Percentiles rank a stretch among this genome's conserved stretches.
These are phyloP conservation scores for Dissophora ornata DNA, from an alignment of 192 early-diverging fungal species.

Conservation along the genomic window DNA sequence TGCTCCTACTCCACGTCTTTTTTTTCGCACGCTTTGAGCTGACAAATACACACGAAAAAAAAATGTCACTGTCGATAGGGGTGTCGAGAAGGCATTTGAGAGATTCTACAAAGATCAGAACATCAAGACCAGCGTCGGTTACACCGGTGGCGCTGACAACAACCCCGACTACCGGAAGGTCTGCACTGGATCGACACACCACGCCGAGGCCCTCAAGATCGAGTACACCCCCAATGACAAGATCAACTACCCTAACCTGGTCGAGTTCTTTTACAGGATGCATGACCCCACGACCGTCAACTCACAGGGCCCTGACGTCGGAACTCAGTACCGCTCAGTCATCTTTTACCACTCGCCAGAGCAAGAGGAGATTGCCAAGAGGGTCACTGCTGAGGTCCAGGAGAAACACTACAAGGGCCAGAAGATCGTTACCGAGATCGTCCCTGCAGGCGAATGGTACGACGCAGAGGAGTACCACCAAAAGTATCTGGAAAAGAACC, in stretches of 20 bases:
- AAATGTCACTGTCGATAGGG: too few species aligned
- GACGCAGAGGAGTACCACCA: conserved; percentile 89
- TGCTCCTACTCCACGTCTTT: not conserved
- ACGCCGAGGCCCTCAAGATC: conserved; percentile 88
- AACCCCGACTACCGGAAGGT: conserved; percentile 68
- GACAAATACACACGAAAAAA: not conserved
- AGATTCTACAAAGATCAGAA: conserved; percentile 61
- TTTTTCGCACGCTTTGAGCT: not conserved
- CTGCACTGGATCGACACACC: conserved; percentile 78
- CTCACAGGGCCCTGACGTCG: conserved; percentile 84
- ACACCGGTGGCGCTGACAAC: conserved; percentile 60
- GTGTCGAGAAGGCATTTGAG: conserved; percentile 66
- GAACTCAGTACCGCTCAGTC: conserved; percentile 88
- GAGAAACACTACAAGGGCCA: conserved; percentile 66
- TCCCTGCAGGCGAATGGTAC: conserved; percentile 76
- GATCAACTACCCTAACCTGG: conserved; percentile 79
- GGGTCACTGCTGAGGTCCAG: conserved; percentile 75
- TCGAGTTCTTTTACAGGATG: conserved; percentile 86
- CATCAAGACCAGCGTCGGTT: conserved; percentile 64
- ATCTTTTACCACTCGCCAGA: conserved; percentile 86
- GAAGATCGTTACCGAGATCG: conserved; percentile 77
- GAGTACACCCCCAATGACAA: conserved; percentile 72
- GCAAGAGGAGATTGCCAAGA: conserved; percentile 80
- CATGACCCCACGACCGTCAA: conserved; percentile 92
- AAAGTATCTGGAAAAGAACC: conserved; percentile 79